These are phyloP conservation scores for Malassezia sp. DNA, from an alignment of 1,284 basidiomycete genomes.

Conservation along the genomic window DNA sequence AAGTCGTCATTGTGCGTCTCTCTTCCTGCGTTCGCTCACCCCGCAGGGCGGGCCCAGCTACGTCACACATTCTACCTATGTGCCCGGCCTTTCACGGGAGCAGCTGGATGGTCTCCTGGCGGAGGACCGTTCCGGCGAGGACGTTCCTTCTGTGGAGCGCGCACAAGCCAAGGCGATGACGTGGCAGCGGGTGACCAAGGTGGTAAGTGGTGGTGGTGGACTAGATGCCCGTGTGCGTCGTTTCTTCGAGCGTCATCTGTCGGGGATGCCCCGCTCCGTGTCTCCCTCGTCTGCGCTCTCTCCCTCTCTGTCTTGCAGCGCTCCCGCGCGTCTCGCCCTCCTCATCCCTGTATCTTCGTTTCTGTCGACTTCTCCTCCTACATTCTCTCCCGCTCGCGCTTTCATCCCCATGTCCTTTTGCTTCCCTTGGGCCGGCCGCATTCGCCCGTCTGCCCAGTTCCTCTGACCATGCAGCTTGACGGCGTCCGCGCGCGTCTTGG, in stretches of 20 bases:
- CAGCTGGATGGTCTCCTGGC: slow-evolving; percentile 25
- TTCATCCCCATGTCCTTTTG: neutral
- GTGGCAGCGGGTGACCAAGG: slow-evolving; percentile 36
- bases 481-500: slow-evolving; percentile 3
- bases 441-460: no score
- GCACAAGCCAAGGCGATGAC: slow-evolving; percentile 32
- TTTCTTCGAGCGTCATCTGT: no score
- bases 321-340: no score
- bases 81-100: slow-evolving; percentile 25
- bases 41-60: slow-evolving; percentile 27
- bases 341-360: no score
- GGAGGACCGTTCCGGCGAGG: slow-evolving; percentile 6
- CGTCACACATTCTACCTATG: slow-evolving; percentile 30
- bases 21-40: neutral
- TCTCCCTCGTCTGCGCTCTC: no score
- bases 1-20: slow-evolving; percentile 30
- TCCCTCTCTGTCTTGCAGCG: no score
- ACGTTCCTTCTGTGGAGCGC: slow-evolving; percentile 16
- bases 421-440: no score
- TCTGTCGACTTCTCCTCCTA: no score
- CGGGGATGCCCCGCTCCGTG: no score
- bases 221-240: no score
- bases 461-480: slow-evolving; percentile 11
- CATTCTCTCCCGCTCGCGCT: no score
- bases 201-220: slow-evolving; percentile 29